These are phyloP conservation scores for Colletotrichum coccodes DNA, from an alignment of 2,329 filamentous ascomycete species.

Conservation along the genomic window DNA sequence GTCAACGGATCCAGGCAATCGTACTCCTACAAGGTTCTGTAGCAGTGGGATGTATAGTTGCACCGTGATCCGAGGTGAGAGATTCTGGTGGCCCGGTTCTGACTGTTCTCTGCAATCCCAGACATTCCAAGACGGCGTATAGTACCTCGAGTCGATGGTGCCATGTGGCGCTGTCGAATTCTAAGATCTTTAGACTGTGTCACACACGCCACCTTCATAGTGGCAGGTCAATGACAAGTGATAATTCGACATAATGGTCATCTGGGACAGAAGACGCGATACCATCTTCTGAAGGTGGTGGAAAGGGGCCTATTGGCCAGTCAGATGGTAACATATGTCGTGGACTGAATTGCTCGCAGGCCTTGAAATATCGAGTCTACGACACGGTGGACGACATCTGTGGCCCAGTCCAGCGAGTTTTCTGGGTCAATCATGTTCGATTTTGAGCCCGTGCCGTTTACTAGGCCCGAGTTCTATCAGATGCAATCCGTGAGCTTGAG, in stretches of 20 bases:
- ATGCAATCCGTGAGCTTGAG: no score
- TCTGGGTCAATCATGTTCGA: no score
- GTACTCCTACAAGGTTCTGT: no score
- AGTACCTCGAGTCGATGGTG: background rate
- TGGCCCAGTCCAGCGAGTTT: background rate
- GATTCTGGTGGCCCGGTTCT: background rate
- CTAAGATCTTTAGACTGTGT: background rate
- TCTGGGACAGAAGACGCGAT: background rate
- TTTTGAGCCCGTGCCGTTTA: no score
- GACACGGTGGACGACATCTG: background rate
- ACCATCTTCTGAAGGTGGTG: no score
- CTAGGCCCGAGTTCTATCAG: no score
- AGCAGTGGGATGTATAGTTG: no score
- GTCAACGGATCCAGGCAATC: no score
- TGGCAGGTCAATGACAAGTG: background rate
- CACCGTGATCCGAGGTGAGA: background rate
- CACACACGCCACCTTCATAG: no score
- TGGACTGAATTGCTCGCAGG: background rate
- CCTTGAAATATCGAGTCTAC: background rate
- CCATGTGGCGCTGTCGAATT: background rate
- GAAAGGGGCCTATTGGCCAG: background rate
- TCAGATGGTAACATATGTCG: background rate
- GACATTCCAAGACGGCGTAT: background rate
- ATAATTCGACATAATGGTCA: background rate
- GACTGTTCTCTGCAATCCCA: background rate